Percentiles rank a stretch among this genome's conserved stretches.
Conservation (phyloP, 2,329 filamentous ascomycete genomes). For the Magnaporthiopsis poae region DNA sequence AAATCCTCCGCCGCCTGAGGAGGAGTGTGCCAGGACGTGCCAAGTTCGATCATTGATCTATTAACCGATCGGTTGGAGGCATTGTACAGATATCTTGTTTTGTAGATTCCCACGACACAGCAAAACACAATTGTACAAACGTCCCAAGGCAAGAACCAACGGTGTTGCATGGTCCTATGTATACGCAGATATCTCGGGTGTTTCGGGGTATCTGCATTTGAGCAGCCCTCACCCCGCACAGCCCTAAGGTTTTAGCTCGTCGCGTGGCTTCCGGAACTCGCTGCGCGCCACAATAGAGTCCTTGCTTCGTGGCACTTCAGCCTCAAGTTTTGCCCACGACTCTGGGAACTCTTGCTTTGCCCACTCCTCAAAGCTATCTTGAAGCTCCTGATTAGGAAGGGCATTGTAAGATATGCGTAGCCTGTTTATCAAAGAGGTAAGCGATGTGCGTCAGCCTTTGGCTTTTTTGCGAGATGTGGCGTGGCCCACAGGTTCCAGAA, state of each 20-base stretch:
- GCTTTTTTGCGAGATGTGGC: background rate
- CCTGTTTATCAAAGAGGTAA: constrained; percentile 30
- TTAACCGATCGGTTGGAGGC: too few relatives aligned
- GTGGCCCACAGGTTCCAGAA: background rate
- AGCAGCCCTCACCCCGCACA: constrained; percentile 20
- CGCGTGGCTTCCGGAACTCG: constrained; percentile 40
- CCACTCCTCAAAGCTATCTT: constrained; percentile 66
- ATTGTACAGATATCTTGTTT: background rate
- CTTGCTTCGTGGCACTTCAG: constrained; percentile 20
- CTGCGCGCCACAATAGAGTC: constrained; percentile 28
- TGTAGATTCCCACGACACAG: background rate
- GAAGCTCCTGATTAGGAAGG: constrained; percentile 53
- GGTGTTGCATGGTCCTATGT: background rate
- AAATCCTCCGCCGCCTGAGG: constrained; percentile 43
- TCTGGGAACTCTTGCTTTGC: constrained; percentile 57
- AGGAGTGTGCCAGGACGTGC: background rate
- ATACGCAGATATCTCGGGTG: background rate
- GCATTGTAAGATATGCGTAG: constrained; percentile 69
- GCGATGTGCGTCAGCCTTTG: constrained; percentile 1
- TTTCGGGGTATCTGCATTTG: background rate
- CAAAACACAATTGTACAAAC: background rate
- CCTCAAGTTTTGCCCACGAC: constrained; percentile 57
- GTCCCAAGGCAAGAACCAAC: background rate
- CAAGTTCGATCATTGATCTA: constrained; percentile 12
- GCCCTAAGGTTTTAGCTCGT: constrained; percentile 29